Evolutionary conservation across 768 basidiomycete genomes (phyloP), one percentile per base, ranked within the genome.

Genomic region (Suillus sp.): DNA sequence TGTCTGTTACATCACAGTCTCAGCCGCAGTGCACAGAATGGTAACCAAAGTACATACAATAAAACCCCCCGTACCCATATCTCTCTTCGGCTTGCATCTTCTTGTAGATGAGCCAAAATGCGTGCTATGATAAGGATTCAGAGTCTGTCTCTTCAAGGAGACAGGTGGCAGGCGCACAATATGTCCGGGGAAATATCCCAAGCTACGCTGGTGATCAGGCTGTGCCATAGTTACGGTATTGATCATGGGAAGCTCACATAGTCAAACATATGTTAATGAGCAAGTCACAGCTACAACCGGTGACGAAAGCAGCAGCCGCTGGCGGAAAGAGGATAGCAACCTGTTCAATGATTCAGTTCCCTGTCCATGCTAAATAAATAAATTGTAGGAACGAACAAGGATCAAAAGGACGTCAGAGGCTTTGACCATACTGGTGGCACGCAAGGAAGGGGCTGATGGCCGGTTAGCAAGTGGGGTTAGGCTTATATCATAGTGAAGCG

Each of bases 81-180:
- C 80, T 82, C 69, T 93, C 92, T 69, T 93, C 91, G 0, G 93
- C 94, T 69, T 91, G 83, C 83, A 93, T 93, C 83, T 90, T 91
- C 83, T 83, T 89, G 79, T 94, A 94, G 62, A 95, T 93, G 59
- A 96, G 82, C 90, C 90, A 94, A 78, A 94, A 93, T 1, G 92
- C 90, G 71, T 95, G 92, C 84, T 85, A 59, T 6, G 40, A 50
- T 45, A 35, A 37, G 10, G 35, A 35, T 22, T 66, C 50, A 53
- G 51, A n/a, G 20, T 53, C 37, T 43, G 40, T 20, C 55, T 40
- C 35, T 61, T 43, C 34, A 43, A 51, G 30, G 18, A 16, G 38
- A 42, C 14, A 4, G 16, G 18, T 14, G n/a, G 37, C 37, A 6
- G 40, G 72, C 82, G 64, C 56, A 83, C 84, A 53, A 86, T 73